These are phyloP conservation scores for Naganishia onofrii DNA, from an alignment of 768 basidiomycete genomes.

Conservation along the genomic window DNA sequence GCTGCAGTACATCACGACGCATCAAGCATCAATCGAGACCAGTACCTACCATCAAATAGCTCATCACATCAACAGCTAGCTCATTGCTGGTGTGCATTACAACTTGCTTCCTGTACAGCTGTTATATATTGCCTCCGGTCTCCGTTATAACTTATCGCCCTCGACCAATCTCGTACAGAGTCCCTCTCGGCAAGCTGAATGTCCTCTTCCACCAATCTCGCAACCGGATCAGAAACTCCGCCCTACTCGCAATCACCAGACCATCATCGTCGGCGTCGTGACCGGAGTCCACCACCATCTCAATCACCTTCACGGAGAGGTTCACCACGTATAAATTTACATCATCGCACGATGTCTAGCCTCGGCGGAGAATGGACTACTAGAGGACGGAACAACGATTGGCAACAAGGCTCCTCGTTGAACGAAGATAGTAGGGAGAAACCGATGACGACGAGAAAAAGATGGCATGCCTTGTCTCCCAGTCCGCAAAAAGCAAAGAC, in stretches of 20 bases:
- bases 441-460: background rate
- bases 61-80: too few species aligned
- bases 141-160: background rate
- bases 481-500: background rate
- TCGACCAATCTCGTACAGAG: background rate
- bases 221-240: background rate
- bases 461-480: background rate
- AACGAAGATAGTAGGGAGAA: background rate
- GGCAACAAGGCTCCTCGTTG: background rate
- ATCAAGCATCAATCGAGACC: too few species aligned
- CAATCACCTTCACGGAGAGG: too few species aligned
- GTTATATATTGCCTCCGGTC: background rate
- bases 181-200: background rate
- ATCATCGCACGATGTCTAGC: background rate
- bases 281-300: constrained; percentile 6
- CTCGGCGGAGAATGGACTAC: constrained; percentile 1
- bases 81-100: too few species aligned
- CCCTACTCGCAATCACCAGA: background rate
- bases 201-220: background rate
- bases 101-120: too few species aligned
- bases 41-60: too few species aligned
- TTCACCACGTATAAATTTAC: background rate
- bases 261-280: constrained; percentile 13
- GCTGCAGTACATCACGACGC: too few species aligned
- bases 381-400: background rate